Evolutionary conservation across 345 rosid genomes (phyloP), one percentile per base, ranked within the genome.

Genomic region (Populus pruinosa): DNA sequence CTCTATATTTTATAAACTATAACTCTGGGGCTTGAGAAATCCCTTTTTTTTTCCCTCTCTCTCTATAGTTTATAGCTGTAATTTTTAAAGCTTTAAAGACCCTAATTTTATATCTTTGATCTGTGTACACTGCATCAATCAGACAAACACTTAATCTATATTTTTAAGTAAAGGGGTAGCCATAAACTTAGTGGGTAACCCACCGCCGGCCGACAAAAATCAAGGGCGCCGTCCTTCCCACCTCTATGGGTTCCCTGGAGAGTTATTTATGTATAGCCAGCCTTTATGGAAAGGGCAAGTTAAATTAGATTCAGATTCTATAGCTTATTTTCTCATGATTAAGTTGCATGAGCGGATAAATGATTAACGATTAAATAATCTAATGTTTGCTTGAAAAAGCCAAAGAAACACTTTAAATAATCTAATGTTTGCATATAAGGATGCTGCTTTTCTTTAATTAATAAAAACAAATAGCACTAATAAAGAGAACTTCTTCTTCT

Each of bases 161-260:
- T 78, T 64, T 74, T 5, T 50, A 29, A 8, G 70, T 20, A n/a
- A 65, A 65, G 69, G 76, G 64, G 16, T 41, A 69, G 38, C 9
- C 17, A 27, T 33, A 56, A 56, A 12, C 72, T 63, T 78, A 85
- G 88, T 85, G 89, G 89, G 88, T 67, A 77, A 80, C 84, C 81
- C 88, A 87, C 84, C 79, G 89, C 88, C 90, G 91, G 92, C 91
- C 86, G 92, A 87, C 88, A 84, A 79, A 81, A 85, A 76, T 74
- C 63, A 67, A 61, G 62, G 18, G 39, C 78, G 86, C 90, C 87
- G 83, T 33, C 79, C 87, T 83, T 71, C 85, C 83, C 74, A 77
- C 81, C 72, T 72, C 76, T 79, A 75, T 61, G 78, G 82, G 66
- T 75, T 73, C 77, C 66, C 70, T 69, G 31, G 27, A 63, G 65